Conservation (phyloP, 768 basidiomycete species). For the Xerocomus potaroensis region DNA sequence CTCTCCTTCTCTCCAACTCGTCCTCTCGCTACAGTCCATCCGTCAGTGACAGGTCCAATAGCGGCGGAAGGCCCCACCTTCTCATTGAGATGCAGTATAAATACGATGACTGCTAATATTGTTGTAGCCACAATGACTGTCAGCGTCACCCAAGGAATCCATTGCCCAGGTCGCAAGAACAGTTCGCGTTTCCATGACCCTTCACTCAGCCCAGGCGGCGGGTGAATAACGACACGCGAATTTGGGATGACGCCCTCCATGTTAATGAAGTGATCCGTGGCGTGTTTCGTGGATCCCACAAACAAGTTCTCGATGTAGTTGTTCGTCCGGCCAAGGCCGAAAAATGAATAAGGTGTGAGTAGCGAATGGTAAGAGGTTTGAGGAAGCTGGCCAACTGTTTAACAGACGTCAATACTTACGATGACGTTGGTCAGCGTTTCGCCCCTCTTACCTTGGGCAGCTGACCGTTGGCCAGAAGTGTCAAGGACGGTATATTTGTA, state of each 20-base stretch:
- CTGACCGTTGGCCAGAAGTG: conserved; percentile 80
- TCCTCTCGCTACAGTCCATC: conserved; percentile 70
- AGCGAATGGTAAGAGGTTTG: conserved; percentile 91
- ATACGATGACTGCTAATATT: conserved; percentile 74
- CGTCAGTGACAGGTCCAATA: conserved; percentile 1
- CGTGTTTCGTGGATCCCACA: conserved; percentile 84
- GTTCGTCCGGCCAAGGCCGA: conserved; percentile 95
- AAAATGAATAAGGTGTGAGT: conserved; percentile 89
- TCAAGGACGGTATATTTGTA: conserved; percentile 98
- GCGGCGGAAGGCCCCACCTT: conserved; percentile 54
- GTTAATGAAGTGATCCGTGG: conserved; percentile 71
- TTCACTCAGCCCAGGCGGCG: conserved; percentile 52
- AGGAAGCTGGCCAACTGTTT: conserved; percentile 82
- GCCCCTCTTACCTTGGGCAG: conserved; percentile 69
- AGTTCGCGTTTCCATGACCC: conserved; percentile 78
- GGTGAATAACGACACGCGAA: conserved; percentile 93
- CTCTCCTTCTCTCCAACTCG: conserved; percentile 81
- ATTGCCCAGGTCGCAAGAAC: conserved; percentile 90
- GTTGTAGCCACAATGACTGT: conserved; percentile 73
- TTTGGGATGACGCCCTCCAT: conserved; percentile 98
- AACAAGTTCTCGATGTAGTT: conserved; percentile 99
- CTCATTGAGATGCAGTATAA: conserved; percentile 86
- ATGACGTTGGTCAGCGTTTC: not conserved
- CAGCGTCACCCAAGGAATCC: conserved; percentile 97
- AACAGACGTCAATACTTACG: conserved; percentile 1